Evolutionary conservation across 2,329 filamentous ascomycete genomes (phyloP).

Genomic region (Hypoxylon sp.): DNA sequence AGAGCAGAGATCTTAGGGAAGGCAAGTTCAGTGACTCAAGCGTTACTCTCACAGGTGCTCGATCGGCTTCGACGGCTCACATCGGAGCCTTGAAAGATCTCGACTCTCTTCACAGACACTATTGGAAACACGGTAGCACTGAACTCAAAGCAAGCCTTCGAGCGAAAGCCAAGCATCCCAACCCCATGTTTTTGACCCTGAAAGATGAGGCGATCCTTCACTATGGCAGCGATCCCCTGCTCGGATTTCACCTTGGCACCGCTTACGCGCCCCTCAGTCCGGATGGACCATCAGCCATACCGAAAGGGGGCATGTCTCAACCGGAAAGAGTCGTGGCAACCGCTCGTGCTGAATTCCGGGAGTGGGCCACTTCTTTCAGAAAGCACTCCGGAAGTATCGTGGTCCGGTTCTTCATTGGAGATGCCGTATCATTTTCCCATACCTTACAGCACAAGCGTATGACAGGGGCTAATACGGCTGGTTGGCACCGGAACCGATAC

Average conservation of each 20-base stretch:
- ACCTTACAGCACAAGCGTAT: background rate
- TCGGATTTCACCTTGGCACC: conserved; percentile 68
- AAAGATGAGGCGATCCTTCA: conserved; percentile 57
- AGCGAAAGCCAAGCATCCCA: background rate
- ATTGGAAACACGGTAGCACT: background rate
- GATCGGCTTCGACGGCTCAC: background rate
- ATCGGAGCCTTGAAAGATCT: background rate
- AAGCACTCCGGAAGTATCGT: conserved; percentile 38
- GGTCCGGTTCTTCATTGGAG: background rate
- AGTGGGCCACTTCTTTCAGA: conserved; percentile 59
- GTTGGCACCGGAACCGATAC: background rate
- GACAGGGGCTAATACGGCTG: background rate
- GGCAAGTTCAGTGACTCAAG: background rate
- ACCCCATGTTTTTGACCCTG: conserved; percentile 55
- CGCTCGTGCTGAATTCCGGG: conserved; percentile 60
- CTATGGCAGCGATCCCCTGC: conserved; percentile 64
- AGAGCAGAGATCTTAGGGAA: background rate
- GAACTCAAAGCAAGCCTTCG: background rate
- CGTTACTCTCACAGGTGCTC: background rate
- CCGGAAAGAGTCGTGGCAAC: conserved; percentile 48
- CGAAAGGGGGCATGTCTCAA: background rate
- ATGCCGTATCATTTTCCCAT: background rate
- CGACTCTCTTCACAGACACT: background rate
- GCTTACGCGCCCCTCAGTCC: conserved; percentile 56
- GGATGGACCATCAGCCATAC: background rate